Evolutionary conservation across 2,329 filamentous ascomycete species (phyloP), one percentile per base, ranked within the genome.

Genomic region (Domatiomyces catenatus): DNA sequence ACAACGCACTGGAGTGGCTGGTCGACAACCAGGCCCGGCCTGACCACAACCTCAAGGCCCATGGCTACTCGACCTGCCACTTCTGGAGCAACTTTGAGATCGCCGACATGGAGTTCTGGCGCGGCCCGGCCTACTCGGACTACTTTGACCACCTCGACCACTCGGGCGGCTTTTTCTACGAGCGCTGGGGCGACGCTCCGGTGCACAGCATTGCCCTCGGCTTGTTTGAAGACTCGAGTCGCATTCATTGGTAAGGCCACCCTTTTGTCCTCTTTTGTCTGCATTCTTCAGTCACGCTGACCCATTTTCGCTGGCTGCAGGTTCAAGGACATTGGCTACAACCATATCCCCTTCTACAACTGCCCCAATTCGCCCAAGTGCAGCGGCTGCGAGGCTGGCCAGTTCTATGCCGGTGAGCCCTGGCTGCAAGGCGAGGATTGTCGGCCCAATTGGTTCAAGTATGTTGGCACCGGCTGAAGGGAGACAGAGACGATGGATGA

Each of bases 51-150:
- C 66, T 75, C 49, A 79, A 82, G 56, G 90, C 90, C 5, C 84
- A 94, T 61, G 92, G 92, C 32, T 98, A 94, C 72, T 94, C 87
- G 32, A 96, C 92, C 2, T 98, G 92, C 66, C 92, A 98, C 68
- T 98, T 98, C 74, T 98, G 92, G 92, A 92, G 83, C 62, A 98
- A 98, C 68, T 98, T 98, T 61, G 92, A 98, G 69, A 90, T 98
- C 60, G 90, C 79, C 46, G 87, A 95, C 66, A 79, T 98, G 76
- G 78, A 78, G 56, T 94, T 98, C 68, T 98, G 88, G 86, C 75
- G 92, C 47, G 86, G 87, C 63, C 79, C 89, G 65, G 76, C 80
- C 45, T 98, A 98, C 64, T 85, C 94, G 64, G 88, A 93, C 56
- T 98, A 95, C 68, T 98, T 98, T 65, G 81, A 94, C 63, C 88